These are phyloP conservation scores for Suhomyces bolitotheri DNA, from an alignment of 1,139 yeast species.

Conservation along the genomic window DNA sequence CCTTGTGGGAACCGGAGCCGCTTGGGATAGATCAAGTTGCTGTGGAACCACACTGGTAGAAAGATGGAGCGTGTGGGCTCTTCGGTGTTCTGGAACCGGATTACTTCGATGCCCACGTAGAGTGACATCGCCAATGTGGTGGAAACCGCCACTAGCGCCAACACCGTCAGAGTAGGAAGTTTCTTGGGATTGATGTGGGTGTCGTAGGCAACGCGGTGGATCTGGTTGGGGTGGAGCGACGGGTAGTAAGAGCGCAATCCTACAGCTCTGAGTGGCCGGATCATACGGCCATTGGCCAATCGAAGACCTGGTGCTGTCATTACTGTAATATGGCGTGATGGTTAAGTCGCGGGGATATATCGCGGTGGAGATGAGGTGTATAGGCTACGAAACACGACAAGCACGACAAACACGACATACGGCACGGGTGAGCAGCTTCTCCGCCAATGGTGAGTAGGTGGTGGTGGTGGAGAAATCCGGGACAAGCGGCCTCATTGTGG, in stretches of 20 bases:
- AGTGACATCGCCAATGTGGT: slow-evolving; percentile 27
- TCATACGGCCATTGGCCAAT: no score
- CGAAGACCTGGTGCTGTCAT: no score
- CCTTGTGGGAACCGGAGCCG: slow-evolving; percentile 27
- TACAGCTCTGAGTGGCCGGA: not conserved
- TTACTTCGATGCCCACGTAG: slow-evolving; percentile 26
- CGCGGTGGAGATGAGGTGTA: no score
- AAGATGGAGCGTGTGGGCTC: slow-evolving; percentile 19
- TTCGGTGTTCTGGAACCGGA: slow-evolving; percentile 15
- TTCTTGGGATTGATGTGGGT: slow-evolving; percentile 9
- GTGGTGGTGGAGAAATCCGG: no score
- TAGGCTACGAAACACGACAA: no score
- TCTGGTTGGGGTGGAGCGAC: slow-evolving; percentile 1
- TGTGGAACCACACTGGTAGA: slow-evolving; percentile 37
- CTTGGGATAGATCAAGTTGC: slow-evolving; percentile 25
- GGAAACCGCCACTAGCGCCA: slow-evolving; percentile 24
- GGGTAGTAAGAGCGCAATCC: slow-evolving; percentile 1
- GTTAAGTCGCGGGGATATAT: not conserved
- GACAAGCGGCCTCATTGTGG: no score
- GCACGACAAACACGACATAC: no score
- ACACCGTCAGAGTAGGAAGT: slow-evolving; percentile 25
- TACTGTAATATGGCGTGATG: not conserved
- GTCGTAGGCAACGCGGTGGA: slow-evolving; percentile 6
- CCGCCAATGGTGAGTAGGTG: no score
- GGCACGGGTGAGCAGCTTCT: no score